A percentile compares a stretch with the other conserved stretches of the same genome.
phyloP scores from a whole-genome alignment of 164 flowering plant species.

The Vitis rotundifolia region DNA sequence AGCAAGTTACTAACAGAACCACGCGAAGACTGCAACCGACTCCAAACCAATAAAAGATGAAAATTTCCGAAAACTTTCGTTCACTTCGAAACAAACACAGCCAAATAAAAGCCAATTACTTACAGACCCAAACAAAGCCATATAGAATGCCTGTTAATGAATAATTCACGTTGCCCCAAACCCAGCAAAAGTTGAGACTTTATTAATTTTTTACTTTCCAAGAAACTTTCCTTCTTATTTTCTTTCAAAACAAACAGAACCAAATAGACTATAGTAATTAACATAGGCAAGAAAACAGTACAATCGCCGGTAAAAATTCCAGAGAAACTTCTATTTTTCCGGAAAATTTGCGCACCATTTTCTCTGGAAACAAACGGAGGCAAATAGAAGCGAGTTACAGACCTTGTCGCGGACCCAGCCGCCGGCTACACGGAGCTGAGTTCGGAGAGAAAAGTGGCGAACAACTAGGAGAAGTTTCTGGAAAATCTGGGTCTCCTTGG shows the following conservation, averaged over 20 bases:
- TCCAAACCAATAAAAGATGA: background rate
- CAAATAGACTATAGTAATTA: background rate
- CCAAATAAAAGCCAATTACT: too few species aligned
- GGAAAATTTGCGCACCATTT: background rate
- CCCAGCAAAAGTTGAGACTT: too few species aligned
- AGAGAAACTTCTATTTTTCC: background rate
- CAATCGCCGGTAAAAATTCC: too few species aligned
- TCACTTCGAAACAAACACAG: background rate
- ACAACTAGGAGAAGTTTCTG: constrained; percentile 62
- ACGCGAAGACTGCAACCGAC: background rate
- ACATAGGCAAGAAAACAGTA: background rate
- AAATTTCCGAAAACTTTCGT: background rate
- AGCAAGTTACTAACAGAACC: too few species aligned
- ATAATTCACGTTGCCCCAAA: too few species aligned
- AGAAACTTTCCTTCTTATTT: background rate
- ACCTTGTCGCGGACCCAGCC: constrained; percentile 99
- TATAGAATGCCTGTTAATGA: too few species aligned
- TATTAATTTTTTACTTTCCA: background rate
- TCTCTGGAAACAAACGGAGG: background rate
- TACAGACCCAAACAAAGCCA: too few species aligned
- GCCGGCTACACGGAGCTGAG: constrained; percentile 96
- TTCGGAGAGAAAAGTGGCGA: constrained; percentile 61
- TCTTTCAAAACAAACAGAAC: background rate
- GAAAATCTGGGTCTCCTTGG: constrained; percentile 70
- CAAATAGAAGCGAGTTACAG: background rate